These are phyloP conservation scores for Suhomyces atakaporum DNA, from an alignment of 1,139 yeast genomes.

Conservation along the genomic window DNA sequence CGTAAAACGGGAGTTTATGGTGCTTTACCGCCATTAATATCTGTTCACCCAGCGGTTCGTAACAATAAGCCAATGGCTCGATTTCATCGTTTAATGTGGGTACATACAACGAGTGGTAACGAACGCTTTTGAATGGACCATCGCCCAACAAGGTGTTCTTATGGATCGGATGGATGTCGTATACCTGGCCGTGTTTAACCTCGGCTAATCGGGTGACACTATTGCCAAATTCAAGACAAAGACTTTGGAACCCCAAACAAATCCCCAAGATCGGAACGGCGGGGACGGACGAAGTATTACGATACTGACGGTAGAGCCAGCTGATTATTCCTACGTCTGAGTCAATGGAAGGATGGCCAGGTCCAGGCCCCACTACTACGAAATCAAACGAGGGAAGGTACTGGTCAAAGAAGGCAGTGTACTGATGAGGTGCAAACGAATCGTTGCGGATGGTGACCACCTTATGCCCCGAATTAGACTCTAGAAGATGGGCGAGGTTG, in stretches of 20 bases:
- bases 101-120: conserved; percentile 87
- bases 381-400: conserved; percentile 62
- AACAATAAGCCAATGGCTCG: conserved; percentile 59
- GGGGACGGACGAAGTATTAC: conserved; percentile 5
- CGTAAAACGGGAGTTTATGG: conserved; percentile 66
- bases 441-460: conserved; percentile 81
- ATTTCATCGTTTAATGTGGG: conserved; percentile 32
- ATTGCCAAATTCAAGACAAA: conserved; percentile 70
- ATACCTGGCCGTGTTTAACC: conserved; percentile 87
- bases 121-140: conserved; percentile 59
- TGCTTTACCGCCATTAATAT: conserved; percentile 83
- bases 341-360: conserved; percentile 76
- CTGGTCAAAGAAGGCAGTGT: conserved; percentile 37
- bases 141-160: conserved; percentile 31
- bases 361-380: conserved; percentile 93
- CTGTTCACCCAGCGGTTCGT: conserved; percentile 28
- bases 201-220: conserved; percentile 51
- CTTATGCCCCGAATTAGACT: conserved; percentile 49
- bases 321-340: conserved; percentile 66
- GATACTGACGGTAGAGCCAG: background rate
- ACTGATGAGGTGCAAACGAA: conserved; percentile 43
- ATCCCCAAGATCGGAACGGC: conserved; percentile 80
- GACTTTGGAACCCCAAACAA: conserved; percentile 88
- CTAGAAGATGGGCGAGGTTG: conserved; percentile 71
- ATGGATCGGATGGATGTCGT: conserved; percentile 47